Base-by-base conservation (phyloP, 2,329 filamentous ascomycete species). In the Didymella exigua region DNA sequence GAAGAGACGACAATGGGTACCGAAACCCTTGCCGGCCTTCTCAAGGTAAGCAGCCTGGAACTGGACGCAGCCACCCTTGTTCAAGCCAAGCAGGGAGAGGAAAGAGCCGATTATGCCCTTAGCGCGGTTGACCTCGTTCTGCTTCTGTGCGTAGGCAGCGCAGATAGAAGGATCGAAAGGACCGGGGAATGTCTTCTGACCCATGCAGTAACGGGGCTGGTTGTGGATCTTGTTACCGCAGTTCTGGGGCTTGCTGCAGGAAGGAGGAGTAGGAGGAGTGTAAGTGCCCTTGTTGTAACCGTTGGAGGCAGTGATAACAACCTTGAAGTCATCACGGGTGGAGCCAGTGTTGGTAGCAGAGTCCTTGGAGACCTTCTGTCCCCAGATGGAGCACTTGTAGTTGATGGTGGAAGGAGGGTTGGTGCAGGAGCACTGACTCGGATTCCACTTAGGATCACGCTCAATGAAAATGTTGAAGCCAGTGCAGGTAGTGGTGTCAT, bases 271-370 rank as follows among this genome's bases (percentile, higher is more conserved):
- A 23, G 61, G 56, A 57, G 65, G 63, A 47, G 42, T 56, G 52
- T 57, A 56, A 21, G 54, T 51, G 18, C 30, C 41, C 60, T 69
- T 70, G 61, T 69, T 61, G 58, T 73, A 72, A 26, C 71, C 70
- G 55, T 74, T 73, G 41, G 62, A 67, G 5, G 59, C 70, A 24
- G 65, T 70, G 43, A 73, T 70, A 51, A 71, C 60, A 31, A 72
- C 66, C 29, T 69, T 52, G 56, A 71, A 72, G 26, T 65, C 49
- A 11, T 60, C 57, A 33, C 63, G 65, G 43, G 44, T 51, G 34
- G 55, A 40, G 18, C 65, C 65, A 42, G 38, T 48, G 56, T 68
- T 66, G 48, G 62, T 65, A 26, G 63, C 65, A 34, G 60, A 42
- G 9, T 56, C 56, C 36, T 60, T 60, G 34, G 54, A 58, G 10